Conservation (phyloP, 2,329 filamentous ascomycete genomes). For the Aspergillus tamarii region DNA sequence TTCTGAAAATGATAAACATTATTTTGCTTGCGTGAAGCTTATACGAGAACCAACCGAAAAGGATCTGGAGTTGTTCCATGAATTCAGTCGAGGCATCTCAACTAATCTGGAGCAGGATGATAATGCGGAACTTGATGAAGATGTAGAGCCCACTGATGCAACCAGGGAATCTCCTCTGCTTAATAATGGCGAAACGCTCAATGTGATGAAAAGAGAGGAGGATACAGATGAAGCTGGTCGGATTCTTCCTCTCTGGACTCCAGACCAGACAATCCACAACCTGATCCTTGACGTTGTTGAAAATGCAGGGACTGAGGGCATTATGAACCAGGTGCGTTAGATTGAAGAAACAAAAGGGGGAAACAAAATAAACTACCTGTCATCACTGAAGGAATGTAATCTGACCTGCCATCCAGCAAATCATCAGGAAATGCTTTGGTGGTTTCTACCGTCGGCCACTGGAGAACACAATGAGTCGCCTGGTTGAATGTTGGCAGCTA, state of each 20-base stretch:
- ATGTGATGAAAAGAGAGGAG: constrained; percentile 25
- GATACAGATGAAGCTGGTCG: constrained; percentile 37
- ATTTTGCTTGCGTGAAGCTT: constrained; percentile 49
- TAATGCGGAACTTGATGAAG: constrained; percentile 38
- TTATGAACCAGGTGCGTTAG: constrained; percentile 47
- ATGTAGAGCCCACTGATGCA: constrained; percentile 32
- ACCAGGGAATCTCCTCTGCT: constrained; percentile 13
- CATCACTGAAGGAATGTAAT: background rate
- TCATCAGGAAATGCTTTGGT: constrained; percentile 51
- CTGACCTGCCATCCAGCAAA: constrained; percentile 33
- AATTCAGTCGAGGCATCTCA: constrained; percentile 34
- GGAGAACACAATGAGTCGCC: constrained; percentile 55
- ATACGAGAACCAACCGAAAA: constrained; percentile 44
- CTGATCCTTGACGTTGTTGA: constrained; percentile 55
- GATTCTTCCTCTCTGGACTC: constrained; percentile 57
- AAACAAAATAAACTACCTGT: no score
- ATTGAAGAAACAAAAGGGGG: background rate
- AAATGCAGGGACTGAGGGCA: constrained; percentile 51
- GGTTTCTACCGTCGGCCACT: constrained; percentile 58
- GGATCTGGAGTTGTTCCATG: constrained; percentile 46
- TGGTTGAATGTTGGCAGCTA: constrained; percentile 60
- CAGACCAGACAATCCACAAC: constrained; percentile 57
- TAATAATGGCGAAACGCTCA: constrained; percentile 14
- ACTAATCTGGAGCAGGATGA: constrained; percentile 33
- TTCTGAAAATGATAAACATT: constrained; percentile 33